A percentile compares a stretch with the other conserved stretches of the same genome.
phyloP scores from a whole-genome alignment of 2,329 filamentous ascomycete genomes.

The Colletotrichum sansevieriae region DNA sequence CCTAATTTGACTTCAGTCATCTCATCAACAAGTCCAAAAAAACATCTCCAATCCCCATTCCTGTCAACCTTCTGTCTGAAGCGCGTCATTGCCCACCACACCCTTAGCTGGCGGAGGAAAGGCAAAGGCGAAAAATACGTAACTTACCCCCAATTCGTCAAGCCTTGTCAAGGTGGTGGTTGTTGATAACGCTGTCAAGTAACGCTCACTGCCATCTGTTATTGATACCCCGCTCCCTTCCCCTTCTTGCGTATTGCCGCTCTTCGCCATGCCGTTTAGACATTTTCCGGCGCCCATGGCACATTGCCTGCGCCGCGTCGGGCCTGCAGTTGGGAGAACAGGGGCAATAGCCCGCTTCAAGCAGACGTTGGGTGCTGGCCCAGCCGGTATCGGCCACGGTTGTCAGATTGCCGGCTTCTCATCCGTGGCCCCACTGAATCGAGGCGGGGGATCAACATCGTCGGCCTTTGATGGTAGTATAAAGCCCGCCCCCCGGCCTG shows the following conservation, averaged over 20 bases:
- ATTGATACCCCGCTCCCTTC: constrained; percentile 17
- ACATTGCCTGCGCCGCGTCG: constrained; percentile 26
- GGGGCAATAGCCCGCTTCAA: constrained; percentile 26
- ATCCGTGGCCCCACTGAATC: constrained; percentile 28
- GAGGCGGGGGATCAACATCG: constrained; percentile 30
- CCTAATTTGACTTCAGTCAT: constrained; percentile 33
- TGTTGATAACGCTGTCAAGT: constrained; percentile 29
- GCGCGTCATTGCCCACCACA: constrained; percentile 13
- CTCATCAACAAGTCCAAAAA: constrained; percentile 10
- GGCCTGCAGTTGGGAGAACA: constrained; percentile 15
- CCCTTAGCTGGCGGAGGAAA: constrained; percentile 2
- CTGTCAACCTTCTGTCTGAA: constrained; percentile 7
- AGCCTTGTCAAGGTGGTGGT: constrained; percentile 3
- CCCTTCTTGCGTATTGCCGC: constrained; percentile 2
- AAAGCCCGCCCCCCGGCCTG: constrained; percentile 26
- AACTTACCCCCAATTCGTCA: background rate
- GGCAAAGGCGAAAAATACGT: background rate
- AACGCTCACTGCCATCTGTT: constrained; percentile 5
- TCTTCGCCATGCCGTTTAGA: constrained; percentile 35
- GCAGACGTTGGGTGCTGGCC: constrained; percentile 19
- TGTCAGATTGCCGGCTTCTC: constrained; percentile 35
- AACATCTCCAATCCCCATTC: background rate
- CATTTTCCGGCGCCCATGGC: constrained; percentile 32
- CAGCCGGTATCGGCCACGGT: constrained; percentile 26
- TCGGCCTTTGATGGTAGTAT: constrained; percentile 25